Percentiles rank a stretch among this genome's conserved stretches.
These are phyloP conservation scores for Podaxis mareebaensis DNA, from an alignment of 768 basidiomycete species.

Conservation along the genomic window DNA sequence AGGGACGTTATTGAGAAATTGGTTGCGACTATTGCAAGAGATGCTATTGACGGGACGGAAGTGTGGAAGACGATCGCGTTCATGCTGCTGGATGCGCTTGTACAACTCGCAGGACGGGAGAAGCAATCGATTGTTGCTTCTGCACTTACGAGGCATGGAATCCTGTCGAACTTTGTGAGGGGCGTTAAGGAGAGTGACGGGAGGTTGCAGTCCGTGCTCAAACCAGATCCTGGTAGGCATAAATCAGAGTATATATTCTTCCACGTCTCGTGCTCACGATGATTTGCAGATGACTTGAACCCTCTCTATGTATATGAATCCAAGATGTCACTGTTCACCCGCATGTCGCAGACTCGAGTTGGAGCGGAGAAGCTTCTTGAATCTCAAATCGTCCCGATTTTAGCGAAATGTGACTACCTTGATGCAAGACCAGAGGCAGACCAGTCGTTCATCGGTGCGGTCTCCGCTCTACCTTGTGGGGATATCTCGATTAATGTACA, in stretches of 20 bases:
- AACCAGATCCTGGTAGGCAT: slow-evolving; percentile 83
- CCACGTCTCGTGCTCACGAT: not conserved
- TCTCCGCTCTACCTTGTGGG: not conserved
- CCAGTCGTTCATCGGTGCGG: slow-evolving; percentile 74
- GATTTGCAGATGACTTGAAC: slow-evolving; percentile 75
- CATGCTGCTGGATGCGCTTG: slow-evolving; percentile 81
- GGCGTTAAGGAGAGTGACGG: slow-evolving; percentile 83
- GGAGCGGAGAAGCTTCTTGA: slow-evolving; percentile 88
- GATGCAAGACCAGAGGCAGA: slow-evolving; percentile 84
- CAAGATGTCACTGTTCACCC: slow-evolving; percentile 86
- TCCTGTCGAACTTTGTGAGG: slow-evolving; percentile 77
- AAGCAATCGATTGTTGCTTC: slow-evolving; percentile 64
- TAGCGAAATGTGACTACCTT: slow-evolving; percentile 86
- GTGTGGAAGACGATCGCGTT: slow-evolving; percentile 98
- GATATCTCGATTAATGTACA: not conserved
- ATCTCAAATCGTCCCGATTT: slow-evolving; percentile 66
- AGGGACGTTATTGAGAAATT: slow-evolving; percentile 72
- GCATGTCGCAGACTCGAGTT: slow-evolving; percentile 77
- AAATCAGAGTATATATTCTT: not conserved
- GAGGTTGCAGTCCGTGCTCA: slow-evolving; percentile 72
- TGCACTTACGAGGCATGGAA: slow-evolving; percentile 70
- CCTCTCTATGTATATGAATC: slow-evolving; percentile 93
- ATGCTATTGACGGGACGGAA: slow-evolving; percentile 92
- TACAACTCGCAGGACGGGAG: slow-evolving; percentile 69
- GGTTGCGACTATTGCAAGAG: slow-evolving; percentile 73